Base-by-base conservation (phyloP, 2,329 filamentous ascomycete genomes). In the Fusarium sp. region DNA sequence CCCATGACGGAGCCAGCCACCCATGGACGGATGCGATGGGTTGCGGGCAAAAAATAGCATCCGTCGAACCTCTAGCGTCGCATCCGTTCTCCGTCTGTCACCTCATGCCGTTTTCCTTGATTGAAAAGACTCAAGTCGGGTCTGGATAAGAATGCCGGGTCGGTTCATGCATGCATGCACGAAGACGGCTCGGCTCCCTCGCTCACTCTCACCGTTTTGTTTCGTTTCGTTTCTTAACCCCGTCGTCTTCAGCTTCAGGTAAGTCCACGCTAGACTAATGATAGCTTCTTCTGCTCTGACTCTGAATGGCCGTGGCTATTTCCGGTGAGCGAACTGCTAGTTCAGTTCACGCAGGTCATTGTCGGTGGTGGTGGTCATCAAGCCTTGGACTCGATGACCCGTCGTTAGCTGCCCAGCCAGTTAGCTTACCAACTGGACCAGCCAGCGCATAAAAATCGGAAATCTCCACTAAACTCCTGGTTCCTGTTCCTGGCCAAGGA, bases 181-280 rank as follows among this genome's bases (percentile, higher is more conserved):
- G 31, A 2, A 24, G 20, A 34, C 66, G 58, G 47, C 56, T 71
- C 37, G 58, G 58, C 40, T 47, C 22, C 38, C 54, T 45, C 60
- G 34, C 37, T 58, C 64, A 54, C 64, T 62, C 69, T 68, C 69
- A 71, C 73, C 58, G 72, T 71, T 72, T 66, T 62, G 70, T 76
- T 71, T 64, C 67, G 70, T 70, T 69, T 67, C 64, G 56, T 58
- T 58, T 58, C 31, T 10, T 20, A 52, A 54, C 59, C 64, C 34
- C 66, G 67, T 59, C 20, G 22, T 72, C 47, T 62, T 62, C 72
- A 68, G 67, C 68, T 76, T 76, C 76, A 73, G 74, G 76, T 69
- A 40, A 40, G 37, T 50, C 38, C 45, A 64, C 62, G 35, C 37
- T 20, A 16, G 11, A 52, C 24, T 60, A 18, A 45, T 29, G 18